phyloP scores from a whole-genome alignment of 176 grass and related monocot species.

The Lolium perenne region DNA sequence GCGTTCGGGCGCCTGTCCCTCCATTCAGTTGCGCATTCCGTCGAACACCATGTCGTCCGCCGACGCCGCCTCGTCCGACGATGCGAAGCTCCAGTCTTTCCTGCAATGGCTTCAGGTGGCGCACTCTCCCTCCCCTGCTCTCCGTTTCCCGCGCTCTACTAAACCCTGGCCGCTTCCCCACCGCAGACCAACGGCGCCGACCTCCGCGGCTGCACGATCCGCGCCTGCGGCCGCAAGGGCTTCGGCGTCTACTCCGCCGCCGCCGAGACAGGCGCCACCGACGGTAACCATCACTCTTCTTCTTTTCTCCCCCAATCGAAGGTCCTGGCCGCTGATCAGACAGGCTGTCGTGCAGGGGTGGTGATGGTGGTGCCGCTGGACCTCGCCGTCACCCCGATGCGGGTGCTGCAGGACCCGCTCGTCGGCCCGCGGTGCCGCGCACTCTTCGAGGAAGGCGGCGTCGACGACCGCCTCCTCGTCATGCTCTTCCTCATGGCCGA shows the following conservation, averaged over 20 bases:
- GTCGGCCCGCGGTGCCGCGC: slow-evolving; percentile 69
- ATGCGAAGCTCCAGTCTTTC: slow-evolving; percentile 73
- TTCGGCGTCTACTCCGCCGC: slow-evolving; percentile 71
- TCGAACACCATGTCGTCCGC: slow-evolving; percentile 43
- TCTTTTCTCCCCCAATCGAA: neutral
- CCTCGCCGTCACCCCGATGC: slow-evolving; percentile 85
- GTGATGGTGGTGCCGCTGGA: slow-evolving; percentile 93
- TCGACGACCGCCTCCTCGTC: slow-evolving; percentile 84
- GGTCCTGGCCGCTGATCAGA: neutral
- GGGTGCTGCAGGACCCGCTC: slow-evolving; percentile 84
- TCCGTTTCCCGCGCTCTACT: neutral
- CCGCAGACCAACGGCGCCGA: slow-evolving; percentile 71
- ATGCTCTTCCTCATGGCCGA: slow-evolving; percentile 93
- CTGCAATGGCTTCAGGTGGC: slow-evolving; percentile 87
- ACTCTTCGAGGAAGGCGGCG: slow-evolving; percentile 68
- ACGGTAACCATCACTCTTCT: slow-evolving; percentile 41
- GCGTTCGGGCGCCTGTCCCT: neutral
- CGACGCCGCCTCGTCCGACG: neutral
- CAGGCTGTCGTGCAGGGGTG: slow-evolving; percentile 49
- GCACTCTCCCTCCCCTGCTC: neutral
- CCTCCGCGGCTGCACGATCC: slow-evolving; percentile 75
- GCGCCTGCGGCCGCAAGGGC: slow-evolving; percentile 55
- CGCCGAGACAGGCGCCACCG: slow-evolving; percentile 5
- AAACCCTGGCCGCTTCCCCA: neutral
- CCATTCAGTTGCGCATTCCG: slow-evolving; percentile 31